Evolutionary conservation across 2,329 filamentous ascomycete species (phyloP), one percentile per base, ranked within the genome.

Genomic region (Fusarium sp.): DNA sequence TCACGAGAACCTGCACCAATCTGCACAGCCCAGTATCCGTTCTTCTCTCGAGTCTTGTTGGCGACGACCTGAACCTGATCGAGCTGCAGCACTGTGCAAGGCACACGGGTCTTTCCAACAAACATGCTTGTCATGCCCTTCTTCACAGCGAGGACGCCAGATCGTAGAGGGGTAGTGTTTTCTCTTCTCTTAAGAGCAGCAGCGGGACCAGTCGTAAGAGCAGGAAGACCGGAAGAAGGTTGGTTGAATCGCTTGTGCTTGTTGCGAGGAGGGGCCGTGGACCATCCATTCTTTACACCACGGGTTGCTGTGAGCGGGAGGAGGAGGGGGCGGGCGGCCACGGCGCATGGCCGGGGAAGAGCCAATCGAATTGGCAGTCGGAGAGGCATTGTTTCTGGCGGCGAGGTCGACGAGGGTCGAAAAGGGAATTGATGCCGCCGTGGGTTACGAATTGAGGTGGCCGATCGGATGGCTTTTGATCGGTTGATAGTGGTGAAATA

Each of bases 21-120:
- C 82, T 98, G 94, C 16, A 98, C 94, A 18, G 95, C 96, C 86
- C 89, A 98, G 83, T 99, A 99, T 22, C 96, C 96, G 80, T 98
- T 90, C 77, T 86, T 84, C 69, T 90, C 84, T 34, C 90, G 84
- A 69, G 93, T 96, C 86, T 97, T 98, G 82, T 93, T 91, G 63
- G 91, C 90, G 41, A 98, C 85, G 11, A 98, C 94, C 82, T 98
- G 92, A 66, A 97, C 94, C 75, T 93, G 87, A 81, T 99, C 96
- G 75, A 99, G 86, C 83, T 98, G 94, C 61, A 99, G 87, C 56
- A 99, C 92, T 16, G 96, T 99, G 84, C 94, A 97, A 22, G 94
- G 87, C 62, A 91, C 92, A 70, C 95, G 90, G 70, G 87, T 87
- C 74, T 92, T 92, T 74, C 90, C 88, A 77, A 94, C 91, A 86